Conservation (phyloP, 495 filamentous ascomycete species). For the Penicillium odoratum region DNA sequence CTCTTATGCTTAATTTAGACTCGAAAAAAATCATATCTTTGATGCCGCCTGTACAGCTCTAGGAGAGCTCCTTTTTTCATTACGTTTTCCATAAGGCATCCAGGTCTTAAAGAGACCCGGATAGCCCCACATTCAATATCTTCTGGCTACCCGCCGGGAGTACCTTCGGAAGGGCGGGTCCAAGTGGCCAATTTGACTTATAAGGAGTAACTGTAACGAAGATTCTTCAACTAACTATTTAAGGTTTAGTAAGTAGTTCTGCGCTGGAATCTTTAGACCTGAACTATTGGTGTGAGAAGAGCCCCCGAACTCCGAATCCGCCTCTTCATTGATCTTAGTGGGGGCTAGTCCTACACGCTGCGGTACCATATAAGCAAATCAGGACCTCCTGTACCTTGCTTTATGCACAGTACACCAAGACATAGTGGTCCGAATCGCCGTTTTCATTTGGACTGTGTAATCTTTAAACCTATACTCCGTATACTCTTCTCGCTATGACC, state of each 20-base stretch:
- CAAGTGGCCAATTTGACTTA: background rate
- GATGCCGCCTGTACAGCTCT: background rate
- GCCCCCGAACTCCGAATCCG: background rate
- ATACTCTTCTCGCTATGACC: too few species aligned
- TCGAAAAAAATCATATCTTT: background rate
- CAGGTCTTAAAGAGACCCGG: background rate
- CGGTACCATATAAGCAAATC: too few species aligned
- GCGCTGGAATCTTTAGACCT: background rate
- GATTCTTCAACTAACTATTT: background rate
- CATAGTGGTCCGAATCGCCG: too few species aligned
- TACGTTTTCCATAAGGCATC: background rate
- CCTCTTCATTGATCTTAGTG: background rate
- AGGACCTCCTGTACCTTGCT: too few species aligned
- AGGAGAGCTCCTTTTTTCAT: background rate
- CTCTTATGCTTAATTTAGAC: slow-evolving; percentile 7
- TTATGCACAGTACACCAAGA: too few species aligned
- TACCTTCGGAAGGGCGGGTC: background rate
- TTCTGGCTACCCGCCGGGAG: background rate
- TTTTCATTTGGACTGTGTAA: too few species aligned
- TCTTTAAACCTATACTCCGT: too few species aligned
- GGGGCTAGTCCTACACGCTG: background rate
- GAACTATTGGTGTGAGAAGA: background rate
- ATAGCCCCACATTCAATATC: background rate
- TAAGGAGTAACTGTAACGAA: background rate
- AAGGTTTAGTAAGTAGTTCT: background rate